Base-by-base conservation (phyloP, 208 protist species). In the Perkinsela sp. region DNA sequence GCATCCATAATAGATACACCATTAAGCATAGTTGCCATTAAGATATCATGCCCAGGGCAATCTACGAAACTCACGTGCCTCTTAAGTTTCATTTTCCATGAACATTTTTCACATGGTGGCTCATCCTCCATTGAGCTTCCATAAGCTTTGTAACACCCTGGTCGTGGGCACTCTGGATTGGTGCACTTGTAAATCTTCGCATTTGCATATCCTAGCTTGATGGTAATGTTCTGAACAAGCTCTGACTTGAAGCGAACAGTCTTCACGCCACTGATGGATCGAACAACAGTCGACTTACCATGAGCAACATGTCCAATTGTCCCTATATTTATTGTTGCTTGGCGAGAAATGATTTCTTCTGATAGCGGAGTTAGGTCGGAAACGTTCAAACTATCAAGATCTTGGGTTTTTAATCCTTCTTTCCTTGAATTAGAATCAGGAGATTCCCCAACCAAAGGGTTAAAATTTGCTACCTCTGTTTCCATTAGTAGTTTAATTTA, bases 21-120 rank as follows among this genome's bases (percentile, higher is more conserved):
- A 90, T 98, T 99, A 32, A 99, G 88, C 97, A 99, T 99, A 66
- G 97, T 99, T 29, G 96, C 95, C 97, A 99, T 99, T 57, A 99
- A 92, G 80, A 99, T 95, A 84, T 99, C 96, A 85, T 99, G 96
- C 69, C 93, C 95, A 57, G 95, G 95, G 80, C 96, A 98, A 83
- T 98, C 96, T 28, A 98, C 95, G 80, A 98, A 98, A 40, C 94
- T 98, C 66, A 99, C 94, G 78, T 97, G 94, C 32, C 93, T 78
- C 68, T 78, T 76, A 68, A 93, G 78, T 69, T 75, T 81, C 76
- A 91, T 81, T 68, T 76, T 67, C 66, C 74, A 76, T 22, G 79
- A 76, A 72, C 85, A 90, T 32, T 68, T 75, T 15, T 80, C 80
- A 77, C 85, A 90, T 69, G 74, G 73, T 68, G 84, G 85, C 40